Percentiles rank a stretch among this genome's conserved stretches.
Evolutionary conservation across 768 basidiomycete genomes (phyloP).

Genomic region (Gloeostereum incarnatum): DNA sequence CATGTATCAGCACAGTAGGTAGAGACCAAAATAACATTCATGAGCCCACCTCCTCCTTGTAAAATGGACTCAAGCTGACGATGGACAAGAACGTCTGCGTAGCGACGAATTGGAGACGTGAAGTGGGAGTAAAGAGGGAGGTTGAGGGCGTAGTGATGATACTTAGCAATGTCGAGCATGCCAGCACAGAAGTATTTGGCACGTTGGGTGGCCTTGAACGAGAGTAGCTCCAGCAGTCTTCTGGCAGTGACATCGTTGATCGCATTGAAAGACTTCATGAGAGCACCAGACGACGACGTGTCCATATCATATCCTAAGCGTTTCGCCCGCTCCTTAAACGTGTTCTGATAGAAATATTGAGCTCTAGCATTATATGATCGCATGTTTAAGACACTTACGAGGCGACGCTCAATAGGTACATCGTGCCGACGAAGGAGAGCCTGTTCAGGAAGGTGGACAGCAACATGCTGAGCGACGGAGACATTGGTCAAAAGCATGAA

Average conservation of each 20-base stretch:
- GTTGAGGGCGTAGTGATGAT: constrained; percentile 86
- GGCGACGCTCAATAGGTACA: constrained; percentile 81
- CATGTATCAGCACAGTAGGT: constrained; percentile 5
- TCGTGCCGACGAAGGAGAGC: constrained; percentile 95
- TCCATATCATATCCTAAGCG: constrained; percentile 83
- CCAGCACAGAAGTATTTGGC: constrained; percentile 99
- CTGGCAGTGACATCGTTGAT: constrained; percentile 68
- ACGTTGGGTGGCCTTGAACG: constrained; percentile 86
- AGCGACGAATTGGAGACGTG: constrained; percentile 87
- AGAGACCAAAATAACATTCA: not conserved
- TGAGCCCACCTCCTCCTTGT: constrained; percentile 50
- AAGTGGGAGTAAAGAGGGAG: constrained; percentile 90
- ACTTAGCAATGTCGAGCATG: constrained; percentile 99
- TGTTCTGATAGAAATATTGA: constrained; percentile 36
- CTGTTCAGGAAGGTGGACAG: constrained; percentile 92
- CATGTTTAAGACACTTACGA: constrained; percentile 38
- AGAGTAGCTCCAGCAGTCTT: constrained; percentile 72
- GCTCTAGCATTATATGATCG: constrained; percentile 5
- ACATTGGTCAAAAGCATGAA: constrained; percentile 94
- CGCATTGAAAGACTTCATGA: constrained; percentile 79
- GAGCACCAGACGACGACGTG: constrained; percentile 61
- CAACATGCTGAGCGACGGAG: constrained; percentile 86
- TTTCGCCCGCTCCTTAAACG: constrained; percentile 72
- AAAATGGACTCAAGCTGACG: constrained; percentile 91
- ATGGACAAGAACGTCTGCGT: constrained; percentile 92